Conservation (phyloP, 2,329 filamentous ascomycete species). For the Colletotrichum nymphaeae region DNA sequence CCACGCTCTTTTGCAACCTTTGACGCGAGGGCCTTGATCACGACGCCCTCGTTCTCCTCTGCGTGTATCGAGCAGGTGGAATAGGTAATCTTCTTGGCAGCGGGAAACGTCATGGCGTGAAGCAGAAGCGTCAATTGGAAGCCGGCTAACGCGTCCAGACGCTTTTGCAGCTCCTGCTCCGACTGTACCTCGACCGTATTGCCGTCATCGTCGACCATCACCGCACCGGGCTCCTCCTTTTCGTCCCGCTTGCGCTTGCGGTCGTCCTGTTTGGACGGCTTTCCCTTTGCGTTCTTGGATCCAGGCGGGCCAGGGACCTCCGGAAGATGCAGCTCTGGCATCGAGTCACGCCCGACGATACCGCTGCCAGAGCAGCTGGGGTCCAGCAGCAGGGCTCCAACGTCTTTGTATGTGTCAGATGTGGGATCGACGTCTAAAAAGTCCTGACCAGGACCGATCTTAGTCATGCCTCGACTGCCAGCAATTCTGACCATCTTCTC, state of each 20-base stretch:
- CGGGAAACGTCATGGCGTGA: conserved; percentile 86
- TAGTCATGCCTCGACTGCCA: conserved; percentile 74
- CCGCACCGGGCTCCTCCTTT: conserved; percentile 39
- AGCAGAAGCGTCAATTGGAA: conserved; percentile 87
- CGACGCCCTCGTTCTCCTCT: conserved; percentile 90
- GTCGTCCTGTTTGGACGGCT: conserved; percentile 36
- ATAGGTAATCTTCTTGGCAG: conserved; percentile 83
- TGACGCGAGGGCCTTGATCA: conserved; percentile 77
- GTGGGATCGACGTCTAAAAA: conserved; percentile 81
- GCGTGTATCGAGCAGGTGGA: conserved; percentile 92
- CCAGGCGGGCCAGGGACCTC: conserved; percentile 44
- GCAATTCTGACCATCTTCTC: conserved; percentile 87
- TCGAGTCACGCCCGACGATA: conserved; percentile 88
- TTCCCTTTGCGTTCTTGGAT: conserved; percentile 18
- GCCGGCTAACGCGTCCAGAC: conserved; percentile 78
- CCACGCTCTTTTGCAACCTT: conserved; percentile 72
- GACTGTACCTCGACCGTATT: conserved; percentile 62
- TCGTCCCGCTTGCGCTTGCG: conserved; percentile 59
- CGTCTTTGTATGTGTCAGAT: conserved; percentile 70
- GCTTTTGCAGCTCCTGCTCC: conserved; percentile 68
- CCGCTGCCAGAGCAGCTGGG: conserved; percentile 97
- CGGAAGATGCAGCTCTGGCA: conserved; percentile 74
- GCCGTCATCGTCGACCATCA: conserved; percentile 68
- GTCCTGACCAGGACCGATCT: conserved; percentile 80
- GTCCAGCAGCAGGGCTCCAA: conserved; percentile 87